Evolutionary conservation across 2,329 filamentous ascomycete genomes (phyloP), one percentile per base, ranked within the genome.

Genomic region (Aspergillus oerlinghausenensis): DNA sequence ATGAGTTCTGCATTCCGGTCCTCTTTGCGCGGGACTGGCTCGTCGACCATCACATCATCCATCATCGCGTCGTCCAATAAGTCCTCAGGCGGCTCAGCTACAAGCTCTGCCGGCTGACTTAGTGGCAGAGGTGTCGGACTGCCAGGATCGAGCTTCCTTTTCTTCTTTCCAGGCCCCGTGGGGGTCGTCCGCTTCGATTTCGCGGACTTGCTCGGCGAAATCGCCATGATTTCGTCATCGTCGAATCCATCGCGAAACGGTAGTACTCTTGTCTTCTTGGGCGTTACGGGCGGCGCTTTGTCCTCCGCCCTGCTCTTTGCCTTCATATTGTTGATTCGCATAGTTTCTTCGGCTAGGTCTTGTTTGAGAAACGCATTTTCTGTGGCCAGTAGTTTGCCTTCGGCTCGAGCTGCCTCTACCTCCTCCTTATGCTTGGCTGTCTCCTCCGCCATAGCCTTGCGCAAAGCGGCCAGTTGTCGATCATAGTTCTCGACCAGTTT

Each of bases 181-280:
- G 84, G 83, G 1, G 84, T 86, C 10, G 71, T 70, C 47, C 79
- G 75, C 66, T 81, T 84, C 5, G 76, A 74, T 60, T 75, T 77
- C 7, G 69, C 70, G 8, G 77, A 75, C 62, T 80, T 84, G 52
- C 78, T 83, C 3, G 83, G 83, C 2, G 83, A 85, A 1, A 78
- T 68, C 59, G 80, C 75, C 55, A 80, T 70, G 8, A 87, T 78
- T 65, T 87, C 83, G 55, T 82, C 79, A 60, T 87, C 83, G 55
- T 86, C 82, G 65, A 88, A 88, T 19, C 85, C 85, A 72, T 88
- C 85, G 17, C 83, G 78, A 38, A 82, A 77, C 2, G 78, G 77
- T 1, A 79, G 70, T 6, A 70, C 69, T 59, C 73, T 77, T n/a
- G 73, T 69, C 61, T 79, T 82, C 57, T 72, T 81, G 0, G 83